Conservation (phyloP, 768 basidiomycete species). For the Tylopilus sp. region DNA sequence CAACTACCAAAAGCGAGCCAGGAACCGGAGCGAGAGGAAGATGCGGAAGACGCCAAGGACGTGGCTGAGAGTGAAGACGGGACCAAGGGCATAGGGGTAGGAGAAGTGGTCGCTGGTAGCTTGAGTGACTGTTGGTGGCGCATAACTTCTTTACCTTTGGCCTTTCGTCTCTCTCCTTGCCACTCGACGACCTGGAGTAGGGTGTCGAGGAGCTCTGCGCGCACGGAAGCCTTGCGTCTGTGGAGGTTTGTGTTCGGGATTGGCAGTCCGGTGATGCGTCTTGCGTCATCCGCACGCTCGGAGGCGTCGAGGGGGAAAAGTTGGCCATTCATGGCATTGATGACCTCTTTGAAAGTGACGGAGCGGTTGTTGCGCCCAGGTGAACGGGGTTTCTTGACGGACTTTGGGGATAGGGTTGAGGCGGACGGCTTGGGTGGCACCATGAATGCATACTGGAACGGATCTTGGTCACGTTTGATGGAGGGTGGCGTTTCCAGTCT, state of each 20-base stretch:
- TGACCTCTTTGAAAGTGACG: slow-evolving; percentile 55
- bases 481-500: slow-evolving; percentile 9
- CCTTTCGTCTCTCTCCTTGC: slow-evolving; percentile 36
- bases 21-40: slow-evolving; percentile 36
- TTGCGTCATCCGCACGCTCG: slow-evolving; percentile 32
- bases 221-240: slow-evolving; percentile 20
- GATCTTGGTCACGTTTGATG: slow-evolving; percentile 20
- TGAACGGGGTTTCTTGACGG: slow-evolving; percentile 10
- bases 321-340: slow-evolving; percentile 54
- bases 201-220: slow-evolving; percentile 39
- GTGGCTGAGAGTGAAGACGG: slow-evolving; percentile 23
- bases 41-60: slow-evolving; percentile 25
- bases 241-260: slow-evolving; percentile 14
- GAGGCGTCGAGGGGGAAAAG: slow-evolving; percentile 46
- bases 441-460: slow-evolving; percentile 35
- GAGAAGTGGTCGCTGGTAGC: slow-evolving; percentile 5
- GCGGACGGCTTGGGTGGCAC: slow-evolving; percentile 20
- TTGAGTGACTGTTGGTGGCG: slow-evolving; percentile 19
- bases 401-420: slow-evolving; percentile 19
- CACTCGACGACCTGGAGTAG: slow-evolving; percentile 44
- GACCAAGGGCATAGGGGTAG: slow-evolving; percentile 16
- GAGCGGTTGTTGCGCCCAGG: slow-evolving; percentile 27
- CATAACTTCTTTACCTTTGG: slow-evolving; percentile 41
- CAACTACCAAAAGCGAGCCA: slow-evolving; percentile 44
- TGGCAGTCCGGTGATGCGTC: slow-evolving; percentile 25